Evolutionary conservation across 306 rosid genomes (phyloP).

Genomic region (Acacia melanoxylon): DNA sequence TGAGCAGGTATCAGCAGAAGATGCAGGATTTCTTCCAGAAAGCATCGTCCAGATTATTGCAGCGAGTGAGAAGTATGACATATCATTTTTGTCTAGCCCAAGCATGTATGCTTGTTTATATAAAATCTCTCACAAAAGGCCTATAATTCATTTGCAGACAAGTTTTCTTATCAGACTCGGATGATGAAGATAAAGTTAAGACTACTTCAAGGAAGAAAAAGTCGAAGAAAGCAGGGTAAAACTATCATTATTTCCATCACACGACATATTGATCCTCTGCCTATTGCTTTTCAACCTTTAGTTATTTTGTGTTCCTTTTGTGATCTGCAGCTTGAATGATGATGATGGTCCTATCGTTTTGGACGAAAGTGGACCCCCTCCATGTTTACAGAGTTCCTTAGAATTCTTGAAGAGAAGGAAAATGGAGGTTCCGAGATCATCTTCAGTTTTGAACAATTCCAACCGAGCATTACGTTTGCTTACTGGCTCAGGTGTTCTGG

Average conservation of each 20-base stretch:
- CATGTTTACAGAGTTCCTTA: slow-evolving; percentile 63
- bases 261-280: not conserved
- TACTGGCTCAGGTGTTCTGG: slow-evolving; percentile 6
- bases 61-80: slow-evolving; percentile 62
- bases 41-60: slow-evolving; percentile 76
- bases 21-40: slow-evolving; percentile 70
- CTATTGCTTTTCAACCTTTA: not conserved
- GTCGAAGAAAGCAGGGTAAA: slow-evolving; percentile 61
- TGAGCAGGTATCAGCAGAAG: slow-evolving; percentile 33
- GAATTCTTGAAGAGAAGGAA: slow-evolving; percentile 79
- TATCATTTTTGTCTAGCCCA: not conserved
- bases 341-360: slow-evolving; percentile 40
- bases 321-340: slow-evolving; percentile 56
- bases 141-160: slow-evolving; percentile 50
- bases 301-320: not conserved
- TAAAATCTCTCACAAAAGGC: slow-evolving; percentile 22
- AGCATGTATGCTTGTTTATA: slow-evolving; percentile 12
- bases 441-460: slow-evolving; percentile 75
- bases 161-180: slow-evolving; percentile 54
- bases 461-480: slow-evolving; percentile 80
- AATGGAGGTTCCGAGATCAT: slow-evolving; percentile 70
- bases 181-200: slow-evolving; percentile 55
- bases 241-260: slow-evolving; percentile 8
- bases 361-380: slow-evolving; percentile 60
- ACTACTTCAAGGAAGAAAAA: slow-evolving; percentile 57